Evolutionary conservation across 352 stramenopile species (phyloP), one percentile per base, ranked within the genome.

Genomic region (Globisporangium middletonii): DNA sequence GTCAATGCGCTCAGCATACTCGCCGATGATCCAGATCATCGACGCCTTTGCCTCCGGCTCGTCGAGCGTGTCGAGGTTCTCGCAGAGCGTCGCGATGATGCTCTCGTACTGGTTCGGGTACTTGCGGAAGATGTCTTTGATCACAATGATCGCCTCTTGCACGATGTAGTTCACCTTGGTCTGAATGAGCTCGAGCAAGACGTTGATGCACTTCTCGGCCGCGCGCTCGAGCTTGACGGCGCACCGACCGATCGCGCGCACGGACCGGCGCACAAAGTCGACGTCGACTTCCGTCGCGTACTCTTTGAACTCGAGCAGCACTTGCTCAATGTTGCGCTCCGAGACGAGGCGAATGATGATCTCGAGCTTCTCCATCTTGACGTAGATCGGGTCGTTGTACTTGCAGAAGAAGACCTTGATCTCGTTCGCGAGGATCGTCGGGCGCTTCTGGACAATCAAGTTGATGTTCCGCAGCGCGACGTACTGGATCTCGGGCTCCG

Each of bases 11-110:
- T 99, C 97, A 3, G 97, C 96, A 69, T 99, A 99, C 80, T 99
- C 97, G 37, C 97, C 97, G 67, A 99, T 98, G 69, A 99, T 99
- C 97, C 97, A 99, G 68, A 99, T 98, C 94, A 99, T 99, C 18
- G 86, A 96, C 5, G 97, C 97, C 81, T 99, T 99, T 12, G 97
- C 97, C 67, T 99, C 92, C 0, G 97, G 97, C 68, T 99, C 97
- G 71, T 99, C 97, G 26, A 99, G 69, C 11, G 96, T 98, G 72
- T 99, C 97, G n/a, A 99, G 74, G 72, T 99, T 99, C 66, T 99
- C 97, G 69, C 97, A 99, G 16, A 99, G 76, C 9, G 95, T 99
- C 26, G 93, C 96, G 72, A 99, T 99, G 72, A 99, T 98, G 59
- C 79, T 96, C 75, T 99, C 97, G 70, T 99, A 99, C 61, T 97